Evolutionary conservation across 257 asterid genomes (phyloP), one percentile per base, ranked within the genome.

Genomic region (Scutellaria barbata): DNA sequence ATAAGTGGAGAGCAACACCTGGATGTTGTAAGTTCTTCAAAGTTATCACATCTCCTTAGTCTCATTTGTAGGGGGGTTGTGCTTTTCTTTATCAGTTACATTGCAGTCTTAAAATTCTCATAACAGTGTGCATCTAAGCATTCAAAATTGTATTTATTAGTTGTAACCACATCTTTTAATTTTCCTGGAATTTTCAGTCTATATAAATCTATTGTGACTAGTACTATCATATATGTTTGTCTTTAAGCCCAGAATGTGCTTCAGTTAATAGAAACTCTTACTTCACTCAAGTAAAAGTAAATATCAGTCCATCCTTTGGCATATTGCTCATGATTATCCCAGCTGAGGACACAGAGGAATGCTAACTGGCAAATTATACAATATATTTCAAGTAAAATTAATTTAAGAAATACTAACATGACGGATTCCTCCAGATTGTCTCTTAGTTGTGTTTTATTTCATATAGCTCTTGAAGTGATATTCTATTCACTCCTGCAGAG

Each of bases 1-100:
- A 92, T 95, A 59, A 88, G 99, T 71, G 98, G 99, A 79, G 99
- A 92, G 87, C 97, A 95, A 79, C 99, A 95, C 78, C 89, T 95
- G 79, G 99, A 95, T 75, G 89, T 95, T 47, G 99, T 95, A 92
- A 69, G 99, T 82, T 55, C 75, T 56, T 33, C 75, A 52, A 59
- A 51, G 57, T 57, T 56, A 72, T 66, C 25, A 56, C 10, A 54
- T 69, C 43, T 60, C n/a, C 68, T 56, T 59, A 30, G 6, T 64
- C 39, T 58, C 52, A 50, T 46, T 56, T 75, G 10, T 72, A 33
- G 14, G 47, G n/a, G 48, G 25, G n/a, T 33, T 65, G 66, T 48
- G 20, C 20, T 68, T 35, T 41, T 42, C 10, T 9, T 54, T 63
- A 30, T 43, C 58, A 37, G 10, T 64, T 69, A 20, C 55, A 17